Percentiles rank a stretch among this genome's conserved stretches.
phyloP scores from a whole-genome alignment of 2,329 filamentous ascomycete genomes.

The Cladophialophora exuberans region DNA sequence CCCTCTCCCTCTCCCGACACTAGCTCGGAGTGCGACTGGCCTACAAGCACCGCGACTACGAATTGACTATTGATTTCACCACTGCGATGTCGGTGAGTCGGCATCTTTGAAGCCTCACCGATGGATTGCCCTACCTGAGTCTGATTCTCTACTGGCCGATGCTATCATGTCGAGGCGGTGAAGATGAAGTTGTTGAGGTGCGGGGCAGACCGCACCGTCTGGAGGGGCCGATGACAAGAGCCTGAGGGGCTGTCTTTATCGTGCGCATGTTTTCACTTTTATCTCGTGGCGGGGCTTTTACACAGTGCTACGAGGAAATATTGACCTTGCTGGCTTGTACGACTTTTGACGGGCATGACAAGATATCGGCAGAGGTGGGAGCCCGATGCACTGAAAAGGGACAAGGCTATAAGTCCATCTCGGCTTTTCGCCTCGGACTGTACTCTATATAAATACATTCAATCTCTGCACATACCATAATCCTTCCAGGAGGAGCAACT shows the following conservation, averaged over 20 bases:
- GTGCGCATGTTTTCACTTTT: no score
- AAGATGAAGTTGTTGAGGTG: constrained; percentile 14
- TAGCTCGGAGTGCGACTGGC: constrained; percentile 23
- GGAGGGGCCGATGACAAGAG: not conserved
- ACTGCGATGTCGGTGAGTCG: constrained; percentile 15
- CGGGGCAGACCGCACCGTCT: constrained; percentile 3
- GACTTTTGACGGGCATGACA: no score
- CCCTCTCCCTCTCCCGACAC: constrained; percentile 16
- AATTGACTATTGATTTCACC: constrained; percentile 7
- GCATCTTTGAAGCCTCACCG: constrained; percentile 14
- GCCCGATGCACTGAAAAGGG: no score
- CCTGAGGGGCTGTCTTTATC: not conserved
- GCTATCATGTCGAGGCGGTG: constrained; percentile 11
- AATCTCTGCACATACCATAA: no score
- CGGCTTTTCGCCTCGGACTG: no score
- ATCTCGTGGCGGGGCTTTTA: no score
- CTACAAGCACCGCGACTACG: constrained; percentile 10
- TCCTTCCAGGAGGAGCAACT: no score
- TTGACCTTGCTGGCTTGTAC: no score
- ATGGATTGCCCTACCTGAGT: constrained; percentile 1
- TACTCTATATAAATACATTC: no score
- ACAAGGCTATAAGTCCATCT: no score
- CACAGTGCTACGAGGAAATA: no score
- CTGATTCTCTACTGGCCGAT: not conserved
- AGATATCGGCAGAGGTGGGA: no score